Percentiles rank a stretch among this genome's conserved stretches.
phyloP scores from a whole-genome alignment of 352 stramenopile genomes.

The Blastocystis sp. region DNA sequence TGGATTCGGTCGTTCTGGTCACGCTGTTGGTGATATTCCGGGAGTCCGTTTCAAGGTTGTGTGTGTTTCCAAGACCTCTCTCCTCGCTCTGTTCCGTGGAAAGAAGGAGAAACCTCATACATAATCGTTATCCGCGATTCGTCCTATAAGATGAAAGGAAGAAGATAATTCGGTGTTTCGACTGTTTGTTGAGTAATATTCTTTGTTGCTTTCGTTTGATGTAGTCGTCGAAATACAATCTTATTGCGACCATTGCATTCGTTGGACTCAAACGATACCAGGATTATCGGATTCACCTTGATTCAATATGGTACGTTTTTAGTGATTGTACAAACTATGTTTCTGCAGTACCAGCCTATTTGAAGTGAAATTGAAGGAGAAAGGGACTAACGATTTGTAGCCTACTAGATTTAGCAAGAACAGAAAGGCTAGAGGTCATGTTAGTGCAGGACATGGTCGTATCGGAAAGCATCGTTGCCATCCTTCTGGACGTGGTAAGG shows the following conservation, averaged over 20 bases:
- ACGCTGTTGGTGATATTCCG: conserved; percentile 99
- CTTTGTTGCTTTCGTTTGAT: not conserved
- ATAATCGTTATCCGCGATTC: conserved; percentile 68
- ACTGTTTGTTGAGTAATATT: conserved; percentile 4
- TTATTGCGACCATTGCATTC: conserved; percentile 46
- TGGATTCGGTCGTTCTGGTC: conserved; percentile 95
- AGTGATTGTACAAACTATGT: not conserved
- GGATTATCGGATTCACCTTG: conserved; percentile 52
- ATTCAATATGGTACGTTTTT: conserved; percentile 40
- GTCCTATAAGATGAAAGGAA: not conserved
- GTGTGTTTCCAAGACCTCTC: conserved; percentile 65
- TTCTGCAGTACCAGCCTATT: not conserved
- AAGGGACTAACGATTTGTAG: conserved; percentile 64
- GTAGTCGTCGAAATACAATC: not conserved
- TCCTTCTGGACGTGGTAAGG: conserved; percentile 98
- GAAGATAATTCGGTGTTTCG: conserved; percentile 6
- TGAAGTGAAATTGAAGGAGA: not conserved
- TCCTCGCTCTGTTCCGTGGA: conserved; percentile 96
- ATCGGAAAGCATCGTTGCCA: conserved; percentile 71
- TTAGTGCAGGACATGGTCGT: conserved; percentile 91
- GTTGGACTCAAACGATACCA: not conserved
- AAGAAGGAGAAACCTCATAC: conserved; percentile 99
- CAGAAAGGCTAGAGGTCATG: conserved; percentile 98
- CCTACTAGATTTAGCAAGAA: conserved; percentile 82
- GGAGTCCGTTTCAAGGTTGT: conserved; percentile 99